Evolutionary conservation across 176 grass and related monocot species (phyloP), one percentile per base, ranked within the genome.

Genomic region (Dactylis glomerata): DNA sequence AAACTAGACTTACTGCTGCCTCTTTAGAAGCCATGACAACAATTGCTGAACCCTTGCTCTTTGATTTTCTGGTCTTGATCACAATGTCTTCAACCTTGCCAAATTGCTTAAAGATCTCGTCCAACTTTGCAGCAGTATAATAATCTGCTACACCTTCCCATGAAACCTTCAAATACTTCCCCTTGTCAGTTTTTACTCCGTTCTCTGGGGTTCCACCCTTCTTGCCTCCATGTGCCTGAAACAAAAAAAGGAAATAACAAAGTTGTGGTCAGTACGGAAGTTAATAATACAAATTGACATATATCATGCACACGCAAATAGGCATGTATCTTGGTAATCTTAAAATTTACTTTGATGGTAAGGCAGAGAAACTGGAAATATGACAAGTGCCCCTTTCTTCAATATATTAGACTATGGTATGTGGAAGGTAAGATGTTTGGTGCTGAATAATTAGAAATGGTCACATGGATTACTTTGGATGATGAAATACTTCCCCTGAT

Each of bases 1-100:
- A 83, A 82, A 83, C 11, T 33, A 22, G 51, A 82, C 80, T 91
- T 89, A 98, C 96, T 31, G 82, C 89, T 50, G 80, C 91, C 82
- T 98, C 96, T 83, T 90, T 98, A 38, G 91, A 86, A 45, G 83
- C 61, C 96, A 98, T 95, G 26, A 94, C 89, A 47, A 95, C 74
- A 85, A 98, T 86, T 11, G 96, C 93, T 44, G 96, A 86, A 68
- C 91, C 87, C 86, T 55, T 93, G 59, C 73, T 95, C 73, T 70
- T 95, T 22, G 91, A 98, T 87, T 84, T 90, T 54, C 91, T 98
- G 62, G 89, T 86, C 67, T 86, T 89, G 56, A 94, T 98, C 30
- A 98, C 87, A 65, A 95, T 50, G 73, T 98, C 96, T 88, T 98
- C 89, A 19, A 98, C 93, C 34, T 69, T 45, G 3, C 96, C 96